Evolutionary conservation across 345 rosid species (phyloP), one percentile per base, ranked within the genome.

Genomic region (Citrus inodora): DNA sequence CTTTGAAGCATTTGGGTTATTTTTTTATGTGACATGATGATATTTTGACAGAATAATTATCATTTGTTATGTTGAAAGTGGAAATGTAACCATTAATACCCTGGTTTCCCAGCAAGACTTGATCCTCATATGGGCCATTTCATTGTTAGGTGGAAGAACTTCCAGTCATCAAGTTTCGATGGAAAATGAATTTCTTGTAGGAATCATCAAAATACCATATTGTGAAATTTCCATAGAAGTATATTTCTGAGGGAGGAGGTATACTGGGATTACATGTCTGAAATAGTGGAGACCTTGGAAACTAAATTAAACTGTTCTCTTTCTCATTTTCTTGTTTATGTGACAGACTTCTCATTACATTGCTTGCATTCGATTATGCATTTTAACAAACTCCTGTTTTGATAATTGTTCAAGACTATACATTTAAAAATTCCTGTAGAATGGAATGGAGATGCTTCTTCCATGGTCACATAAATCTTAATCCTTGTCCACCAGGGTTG

Each of bases 261-360:
- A 22, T 32, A 33, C 6, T 56, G 75, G 11, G 25, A 70, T 71
- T n/a, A 19, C 21, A 53, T 53, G 11, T 25, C 27, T 71, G 61
- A 33, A 55, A 21, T 56, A 70, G 22, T 70, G 48, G 59, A 42
- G 38, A 11, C 68, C 17, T 24, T 40, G 21, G 37, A 24, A 62
- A 37, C 67, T 78, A 55, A 32, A 22, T 51, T 3, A 69, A 17
- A 62, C n/a, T 9, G 35, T 27, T 46, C 55, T 55, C 8, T 68
- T 73, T 67, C 46, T 71, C 35, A 33, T 19, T 51, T 25, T 42
- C 71, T 65, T 72, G 67, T 30, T 37, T 63, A 30, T 70, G 16
- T 53, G 53, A 22, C 61, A n/a, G 48, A 67, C 71, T 78, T 77
- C 72, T 66, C 37, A 27, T 42, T 75, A 28, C 32, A 70, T 62